phyloP scores from a whole-genome alignment of 805 yeast genomes.

The Limtongozyma cylindracea region DNA sequence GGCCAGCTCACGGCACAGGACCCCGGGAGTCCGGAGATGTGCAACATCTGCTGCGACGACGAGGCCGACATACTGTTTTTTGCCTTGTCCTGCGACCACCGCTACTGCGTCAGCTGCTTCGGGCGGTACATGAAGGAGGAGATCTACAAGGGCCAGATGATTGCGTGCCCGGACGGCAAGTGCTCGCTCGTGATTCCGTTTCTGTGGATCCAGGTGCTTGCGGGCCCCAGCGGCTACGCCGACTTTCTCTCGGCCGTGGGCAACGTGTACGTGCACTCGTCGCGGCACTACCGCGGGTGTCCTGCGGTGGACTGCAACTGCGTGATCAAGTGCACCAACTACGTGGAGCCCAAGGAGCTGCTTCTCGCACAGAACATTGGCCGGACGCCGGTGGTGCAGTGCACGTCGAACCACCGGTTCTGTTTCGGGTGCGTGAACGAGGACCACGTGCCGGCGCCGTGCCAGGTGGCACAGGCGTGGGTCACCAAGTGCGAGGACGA shows the following conservation, averaged over 20 bases:
- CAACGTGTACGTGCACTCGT: constrained; percentile 1
- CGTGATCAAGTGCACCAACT: constrained; percentile 15
- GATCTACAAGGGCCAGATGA: constrained; percentile 14
- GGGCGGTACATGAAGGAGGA: constrained; percentile 25
- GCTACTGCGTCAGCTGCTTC: constrained; percentile 49
- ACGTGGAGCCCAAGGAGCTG: background rate
- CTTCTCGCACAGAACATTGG: constrained; percentile 2
- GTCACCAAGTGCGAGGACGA: constrained; percentile 60
- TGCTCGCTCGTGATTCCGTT: constrained; percentile 19
- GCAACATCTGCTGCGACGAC: too few relatives aligned
- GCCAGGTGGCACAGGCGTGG: constrained; percentile 49
- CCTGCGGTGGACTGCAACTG: constrained; percentile 62
- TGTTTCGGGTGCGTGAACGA: constrained; percentile 58
- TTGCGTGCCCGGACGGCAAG: constrained; percentile 41
- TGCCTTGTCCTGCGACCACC: constrained; percentile 42
- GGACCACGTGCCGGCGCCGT: constrained; percentile 71
- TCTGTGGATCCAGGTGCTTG: constrained; percentile 9
- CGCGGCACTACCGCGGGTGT: constrained; percentile 38
- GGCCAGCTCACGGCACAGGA: too few relatives aligned
- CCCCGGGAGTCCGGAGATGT: too few relatives aligned
- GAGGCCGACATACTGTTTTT: constrained; percentile 13
- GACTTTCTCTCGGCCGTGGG: constrained; percentile 1
- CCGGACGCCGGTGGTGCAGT: constrained; percentile 40
- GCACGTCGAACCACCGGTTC: constrained; percentile 42
- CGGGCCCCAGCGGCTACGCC: background rate